phyloP scores from a whole-genome alignment of 768 basidiomycete species.

The Auriscalpium microsporum region DNA sequence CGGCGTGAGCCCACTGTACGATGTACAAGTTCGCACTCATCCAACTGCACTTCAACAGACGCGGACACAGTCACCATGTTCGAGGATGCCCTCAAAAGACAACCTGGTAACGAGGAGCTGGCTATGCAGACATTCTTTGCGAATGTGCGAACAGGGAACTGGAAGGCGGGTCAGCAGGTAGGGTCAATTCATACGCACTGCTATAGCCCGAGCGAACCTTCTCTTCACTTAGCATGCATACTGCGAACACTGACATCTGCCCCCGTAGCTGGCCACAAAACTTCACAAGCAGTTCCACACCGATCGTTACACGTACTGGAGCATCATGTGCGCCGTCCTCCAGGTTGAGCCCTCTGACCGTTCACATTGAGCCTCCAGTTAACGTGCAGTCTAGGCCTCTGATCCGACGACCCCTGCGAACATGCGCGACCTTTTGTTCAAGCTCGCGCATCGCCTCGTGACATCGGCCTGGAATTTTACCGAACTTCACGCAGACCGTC shows the following conservation, averaged over 20 bases:
- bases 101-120: slow-evolving; percentile 75
- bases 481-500: slow-evolving; percentile 62
- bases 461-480: slow-evolving; percentile 55
- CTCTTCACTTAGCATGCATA: slow-evolving; percentile 4
- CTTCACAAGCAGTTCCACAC: slow-evolving; percentile 82
- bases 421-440: slow-evolving; percentile 63
- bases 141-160: slow-evolving; percentile 68
- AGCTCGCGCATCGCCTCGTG: slow-evolving; percentile 70
- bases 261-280: slow-evolving; percentile 58
- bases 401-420: slow-evolving; percentile 50
- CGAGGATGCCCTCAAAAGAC: slow-evolving; percentile 77
- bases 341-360: slow-evolving; percentile 41
- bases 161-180: slow-evolving; percentile 84
- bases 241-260: background rate
- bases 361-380: background rate
- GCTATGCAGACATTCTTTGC: slow-evolving; percentile 82
- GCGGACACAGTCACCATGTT: slow-evolving; percentile 79
- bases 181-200: slow-evolving; percentile 1
- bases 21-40: background rate
- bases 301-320: slow-evolving; percentile 79
- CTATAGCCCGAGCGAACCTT: background rate
- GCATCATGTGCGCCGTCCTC: slow-evolving; percentile 66
- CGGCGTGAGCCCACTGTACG: slow-evolving; percentile 36
- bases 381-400: slow-evolving; percentile 44
- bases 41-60: slow-evolving; percentile 33